Evolutionary conservation across 78 protist genomes (phyloP).

Genomic region (Dictyostelium citrinum): DNA sequence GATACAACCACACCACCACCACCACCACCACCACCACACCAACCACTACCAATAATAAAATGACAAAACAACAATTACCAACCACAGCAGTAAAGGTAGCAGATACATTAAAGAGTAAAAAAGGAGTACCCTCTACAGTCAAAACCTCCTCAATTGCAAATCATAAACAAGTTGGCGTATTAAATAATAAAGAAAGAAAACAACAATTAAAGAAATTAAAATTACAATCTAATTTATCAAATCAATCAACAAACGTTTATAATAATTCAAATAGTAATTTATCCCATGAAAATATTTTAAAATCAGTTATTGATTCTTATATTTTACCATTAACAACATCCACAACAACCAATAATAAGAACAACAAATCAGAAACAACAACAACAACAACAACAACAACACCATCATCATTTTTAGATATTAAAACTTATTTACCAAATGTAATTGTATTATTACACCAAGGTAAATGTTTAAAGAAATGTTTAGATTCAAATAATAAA

Average conservation of each 20-base stretch:
- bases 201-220: neutral
- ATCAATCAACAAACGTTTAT: neutral
- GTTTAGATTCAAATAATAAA: neutral
- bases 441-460: conserved; percentile 9
- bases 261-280: neutral
- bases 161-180: neutral
- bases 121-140: neutral
- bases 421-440: conserved; percentile 2
- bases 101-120: neutral
- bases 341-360: neutral
- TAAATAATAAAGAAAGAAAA: conserved; percentile 5
- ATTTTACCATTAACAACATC: neutral
- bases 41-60: neutral
- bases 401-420: neutral
- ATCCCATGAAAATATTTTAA: conserved; percentile 5
- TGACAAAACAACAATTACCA: neutral
- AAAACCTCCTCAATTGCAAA: neutral
- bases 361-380: neutral
- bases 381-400: neutral
- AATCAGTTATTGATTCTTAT: conserved; percentile 28
- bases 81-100: neutral
- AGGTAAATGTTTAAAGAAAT: neutral
- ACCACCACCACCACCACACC: neutral
- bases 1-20: neutral
- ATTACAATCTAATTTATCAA: neutral